Base-by-base conservation (phyloP, 495 filamentous ascomycete genomes). In the Chlorociboria aeruginascens region DNA sequence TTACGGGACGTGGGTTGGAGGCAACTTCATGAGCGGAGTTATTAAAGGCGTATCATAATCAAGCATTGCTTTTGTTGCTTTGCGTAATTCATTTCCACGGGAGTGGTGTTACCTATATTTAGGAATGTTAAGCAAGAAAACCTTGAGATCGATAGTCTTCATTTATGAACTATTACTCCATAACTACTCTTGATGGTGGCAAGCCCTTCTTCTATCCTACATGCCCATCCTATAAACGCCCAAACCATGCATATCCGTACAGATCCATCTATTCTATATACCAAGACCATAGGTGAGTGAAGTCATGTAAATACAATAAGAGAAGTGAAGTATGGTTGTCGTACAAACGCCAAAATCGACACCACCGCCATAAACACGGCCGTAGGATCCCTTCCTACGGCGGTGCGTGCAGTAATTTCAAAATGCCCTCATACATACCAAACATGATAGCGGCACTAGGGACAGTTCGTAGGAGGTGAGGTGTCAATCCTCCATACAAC, bases 371-470 rank as follows among this genome's bases (percentile, higher is more conserved):
- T 37, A 49, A 40, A 32, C 32, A 39, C 32, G 39, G 39, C 14
- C 36, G n/a, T 35, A 20, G 28, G 10, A 11, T 35, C 20, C 43
- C 11, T 20, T 2, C 43, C 44, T 49, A 52, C 32, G 52, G 31
- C 42, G 51, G 49, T 17, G 55, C 45, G 35, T 58, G 51, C 14
- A 57, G 25, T 28, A 60, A 36, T 35, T 76, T 76, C 43, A 94
- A 66, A 49, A 92, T 85, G 29, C 75, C 78, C 63, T 94, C 87
- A 63, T 94, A 95, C 63, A 87, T 89, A 49, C 86, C 86, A 56
- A 94, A 89, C 72, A 89, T 94, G 60, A 95, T 89, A 43, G 84
- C 84, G 10, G 88, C 88, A 43, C 83, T 88, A 6, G 88, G 88
- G 3, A 95, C 86, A 10, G 88, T 88, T 32, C 88, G 77, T 51